Evolutionary conservation across 306 rosid genomes (phyloP), one percentile per base, ranked within the genome.

Genomic region (Hippophae gyantsensis): DNA sequence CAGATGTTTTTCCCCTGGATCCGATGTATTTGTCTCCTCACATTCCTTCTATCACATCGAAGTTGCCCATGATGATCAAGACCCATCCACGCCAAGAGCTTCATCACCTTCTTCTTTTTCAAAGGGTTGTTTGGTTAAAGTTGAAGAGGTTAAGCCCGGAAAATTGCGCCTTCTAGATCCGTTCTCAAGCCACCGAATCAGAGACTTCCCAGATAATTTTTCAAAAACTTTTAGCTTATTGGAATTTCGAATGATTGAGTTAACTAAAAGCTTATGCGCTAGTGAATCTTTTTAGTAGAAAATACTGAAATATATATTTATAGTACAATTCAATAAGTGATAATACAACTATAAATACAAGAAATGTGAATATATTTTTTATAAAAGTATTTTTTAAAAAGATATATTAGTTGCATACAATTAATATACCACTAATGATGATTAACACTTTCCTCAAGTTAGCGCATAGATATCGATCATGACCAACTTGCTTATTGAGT

Each of bases 161-260:
- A 69, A 57, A 54, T 26, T 75, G 56, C 69, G 67, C 1, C 70
- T 65, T 27, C 53, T 67, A 18, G 62, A 75, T 46, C 76, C 72
- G n/a, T 14, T 75, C 25, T 55, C 65, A 14, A 60, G 57, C 54
- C 42, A 49, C 12, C 48, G 3, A 13, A 56, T 65, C 69, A 32
- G 56, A 27, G 38, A 13, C 67, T 18, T 45, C 7, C 6, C 58
- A 7, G 26, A 41, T 6, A 10, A 51, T 13, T 44, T 5, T 52
- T 61, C 66, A 1, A 48, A 47, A 6, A 64, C 46, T 10, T 56
- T 56, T 10, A 56, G 65, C 60, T 46, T 69, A 10, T 12, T 74
- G 54, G 68, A 69, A 49, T 42, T 57, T 27, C 53, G 51, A 13
- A 68, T 64, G 60, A 10, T 58, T 25, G 67, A 74, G 55, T 50